A percentile compares a stretch with the other conserved stretches of the same genome.
phyloP scores from a whole-genome alignment of 495 filamentous ascomycete genomes.

The Penicillium angulare region DNA sequence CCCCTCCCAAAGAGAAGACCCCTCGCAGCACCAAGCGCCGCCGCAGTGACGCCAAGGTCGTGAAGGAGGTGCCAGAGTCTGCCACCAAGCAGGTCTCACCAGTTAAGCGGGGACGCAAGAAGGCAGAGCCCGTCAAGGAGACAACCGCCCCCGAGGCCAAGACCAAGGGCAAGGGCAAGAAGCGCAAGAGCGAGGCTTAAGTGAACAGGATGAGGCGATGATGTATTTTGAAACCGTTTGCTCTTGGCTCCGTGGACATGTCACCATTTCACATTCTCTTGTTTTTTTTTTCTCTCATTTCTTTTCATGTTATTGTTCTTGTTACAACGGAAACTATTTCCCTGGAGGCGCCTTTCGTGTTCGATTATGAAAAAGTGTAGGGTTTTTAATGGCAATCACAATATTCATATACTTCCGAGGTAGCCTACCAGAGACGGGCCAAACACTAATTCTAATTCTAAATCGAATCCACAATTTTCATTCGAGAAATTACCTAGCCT shows the following conservation, averaged over 20 bases:
- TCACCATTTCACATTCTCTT: too few relatives aligned
- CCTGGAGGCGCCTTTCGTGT: background rate
- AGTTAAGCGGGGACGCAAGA: conserved; percentile 40
- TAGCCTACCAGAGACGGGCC: background rate
- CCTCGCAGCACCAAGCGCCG: conserved; percentile 51
- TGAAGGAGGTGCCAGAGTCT: conserved; percentile 36
- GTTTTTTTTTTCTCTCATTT: conserved; percentile 7
- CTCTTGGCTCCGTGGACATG: too few relatives aligned
- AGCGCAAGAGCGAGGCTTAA: conserved; percentile 62
- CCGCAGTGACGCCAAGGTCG: conserved; percentile 42
- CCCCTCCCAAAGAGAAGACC: conserved; percentile 50
- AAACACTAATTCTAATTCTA: background rate
- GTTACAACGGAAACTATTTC: background rate
- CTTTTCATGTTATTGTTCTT: background rate
- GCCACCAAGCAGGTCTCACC: conserved; percentile 33
- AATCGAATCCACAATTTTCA: background rate
- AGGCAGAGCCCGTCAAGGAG: conserved; percentile 47
- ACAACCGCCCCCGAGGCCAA: conserved; percentile 29
- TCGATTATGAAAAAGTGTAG: background rate
- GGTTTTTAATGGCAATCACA: background rate
- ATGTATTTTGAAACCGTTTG: too few relatives aligned
- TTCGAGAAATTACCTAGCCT: background rate
- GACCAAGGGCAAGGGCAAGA: conserved; percentile 58
- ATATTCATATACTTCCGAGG: background rate
- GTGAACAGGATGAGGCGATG: too few relatives aligned